These are phyloP conservation scores for Quercus variabilis DNA, from an alignment of 306 rosid species.

Conservation along the genomic window DNA sequence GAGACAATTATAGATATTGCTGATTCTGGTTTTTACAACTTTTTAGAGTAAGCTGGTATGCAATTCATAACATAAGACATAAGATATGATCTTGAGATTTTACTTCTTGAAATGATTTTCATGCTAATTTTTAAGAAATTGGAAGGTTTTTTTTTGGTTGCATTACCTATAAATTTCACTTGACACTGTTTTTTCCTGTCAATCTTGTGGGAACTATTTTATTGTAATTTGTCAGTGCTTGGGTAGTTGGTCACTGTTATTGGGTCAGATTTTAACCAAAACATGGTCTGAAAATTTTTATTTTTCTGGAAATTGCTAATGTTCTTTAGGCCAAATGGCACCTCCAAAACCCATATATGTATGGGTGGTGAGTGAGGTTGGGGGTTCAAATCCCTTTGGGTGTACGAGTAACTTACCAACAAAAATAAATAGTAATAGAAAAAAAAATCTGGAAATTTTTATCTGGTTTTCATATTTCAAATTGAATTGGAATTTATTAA, in stretches of 20 bases:
- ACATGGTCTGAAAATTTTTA: background rate
- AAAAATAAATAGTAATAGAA: too few relatives aligned
- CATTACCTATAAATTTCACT: background rate
- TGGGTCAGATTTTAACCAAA: background rate
- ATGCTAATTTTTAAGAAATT: background rate
- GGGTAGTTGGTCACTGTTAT: background rate
- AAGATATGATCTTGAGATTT: background rate
- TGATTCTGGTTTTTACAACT: slow-evolving; percentile 83
- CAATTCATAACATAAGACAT: background rate
- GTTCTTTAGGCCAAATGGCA: too few relatives aligned
- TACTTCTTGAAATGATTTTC: background rate
- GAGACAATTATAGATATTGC: slow-evolving; percentile 69
- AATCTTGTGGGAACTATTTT: background rate
- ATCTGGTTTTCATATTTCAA: background rate
- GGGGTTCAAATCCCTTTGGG: too few relatives aligned
- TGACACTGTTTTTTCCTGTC: background rate
- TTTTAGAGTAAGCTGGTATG: slow-evolving; percentile 70
- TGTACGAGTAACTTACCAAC: too few relatives aligned
- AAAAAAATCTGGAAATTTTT: too few relatives aligned
- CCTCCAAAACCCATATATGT: too few relatives aligned
- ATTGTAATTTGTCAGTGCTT: background rate
- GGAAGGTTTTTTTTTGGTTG: background rate
- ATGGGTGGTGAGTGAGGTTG: too few relatives aligned
- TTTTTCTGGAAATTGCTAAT: background rate
- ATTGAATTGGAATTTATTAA: background rate